Evolutionary conservation across 176 grass and related monocot genomes (phyloP).

Genomic region (Leersia perrieri): DNA sequence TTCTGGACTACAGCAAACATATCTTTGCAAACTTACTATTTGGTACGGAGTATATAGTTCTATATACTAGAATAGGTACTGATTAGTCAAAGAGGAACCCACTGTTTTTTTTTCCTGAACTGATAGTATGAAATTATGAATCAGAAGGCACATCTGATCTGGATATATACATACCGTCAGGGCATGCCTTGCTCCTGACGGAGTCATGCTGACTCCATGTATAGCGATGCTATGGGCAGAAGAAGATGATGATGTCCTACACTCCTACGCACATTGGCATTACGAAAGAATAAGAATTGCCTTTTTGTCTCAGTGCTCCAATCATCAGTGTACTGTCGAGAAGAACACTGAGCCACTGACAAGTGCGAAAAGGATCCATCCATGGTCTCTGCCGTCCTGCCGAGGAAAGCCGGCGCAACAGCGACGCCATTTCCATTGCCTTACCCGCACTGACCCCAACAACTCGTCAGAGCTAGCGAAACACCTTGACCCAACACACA

Average conservation of each 20-base stretch:
- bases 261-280: neutral
- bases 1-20: neutral
- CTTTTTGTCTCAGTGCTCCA: neutral
- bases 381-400: neutral
- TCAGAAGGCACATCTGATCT: neutral
- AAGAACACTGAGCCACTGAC: neutral
- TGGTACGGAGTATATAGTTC: neutral
- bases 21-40: neutral
- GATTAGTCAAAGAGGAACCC: neutral
- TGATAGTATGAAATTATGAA: neutral
- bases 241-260: neutral
- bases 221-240: neutral
- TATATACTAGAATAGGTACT: too few species aligned
- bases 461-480: conserved; percentile 4
- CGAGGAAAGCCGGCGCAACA: neutral
- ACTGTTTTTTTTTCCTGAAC: neutral
- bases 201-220: neutral
- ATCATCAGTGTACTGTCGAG: conserved; percentile 33
- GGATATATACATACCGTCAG: too few species aligned
- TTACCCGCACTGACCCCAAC: neutral
- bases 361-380: neutral
- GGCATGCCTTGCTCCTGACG: neutral
- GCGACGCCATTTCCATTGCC: neutral
- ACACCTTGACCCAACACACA: neutral
- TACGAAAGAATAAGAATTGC: neutral